These are phyloP conservation scores for Soucietia sequanensis DNA, from an alignment of 805 yeast genomes.

Conservation along the genomic window DNA sequence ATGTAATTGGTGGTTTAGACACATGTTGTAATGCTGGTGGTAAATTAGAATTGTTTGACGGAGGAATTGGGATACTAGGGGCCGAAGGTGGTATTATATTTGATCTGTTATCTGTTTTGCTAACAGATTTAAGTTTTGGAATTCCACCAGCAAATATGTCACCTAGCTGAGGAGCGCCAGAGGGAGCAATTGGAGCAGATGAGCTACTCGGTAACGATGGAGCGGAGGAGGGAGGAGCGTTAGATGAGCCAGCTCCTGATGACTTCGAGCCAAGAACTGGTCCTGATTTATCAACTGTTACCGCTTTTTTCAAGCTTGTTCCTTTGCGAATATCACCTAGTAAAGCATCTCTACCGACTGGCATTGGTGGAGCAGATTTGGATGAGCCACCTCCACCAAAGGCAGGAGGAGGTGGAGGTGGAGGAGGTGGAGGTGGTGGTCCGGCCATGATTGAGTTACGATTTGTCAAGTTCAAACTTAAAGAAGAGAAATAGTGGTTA, in stretches of 20 bases:
- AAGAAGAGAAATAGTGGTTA: too few species aligned
- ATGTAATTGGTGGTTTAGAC: slow-evolving; percentile 1
- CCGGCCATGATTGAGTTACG: slow-evolving; percentile 21
- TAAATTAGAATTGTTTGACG: slow-evolving; percentile 1
- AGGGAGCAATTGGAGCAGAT: slow-evolving; percentile 23
- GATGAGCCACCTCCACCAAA: slow-evolving; percentile 6
- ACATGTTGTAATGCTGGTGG: slow-evolving; percentile 3
- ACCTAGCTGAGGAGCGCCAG: slow-evolving; percentile 53
- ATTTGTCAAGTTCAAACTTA: too few species aligned
- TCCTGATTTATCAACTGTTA: slow-evolving; percentile 45
- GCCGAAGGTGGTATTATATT: slow-evolving; percentile 37
- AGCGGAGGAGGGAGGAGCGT: slow-evolving; percentile 17
- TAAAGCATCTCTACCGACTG: slow-evolving; percentile 45
- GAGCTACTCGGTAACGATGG: slow-evolving; percentile 17
- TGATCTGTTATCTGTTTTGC: slow-evolving; percentile 32
- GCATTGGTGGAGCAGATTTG: slow-evolving; percentile 21
- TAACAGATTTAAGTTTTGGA: slow-evolving; percentile 57
- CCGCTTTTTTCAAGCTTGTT: slow-evolving; percentile 38
- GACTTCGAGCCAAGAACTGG: slow-evolving; percentile 54
- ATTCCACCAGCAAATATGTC: slow-evolving; percentile 77
- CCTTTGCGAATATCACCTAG: slow-evolving; percentile 80
- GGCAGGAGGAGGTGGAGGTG: slow-evolving; percentile 16
- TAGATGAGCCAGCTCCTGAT: slow-evolving; percentile 29
- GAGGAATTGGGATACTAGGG: slow-evolving; percentile 33
- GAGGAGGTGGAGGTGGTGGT: slow-evolving; percentile 36